phyloP scores from a whole-genome alignment of 306 rosid genomes.

The Clitoria ternatea region DNA sequence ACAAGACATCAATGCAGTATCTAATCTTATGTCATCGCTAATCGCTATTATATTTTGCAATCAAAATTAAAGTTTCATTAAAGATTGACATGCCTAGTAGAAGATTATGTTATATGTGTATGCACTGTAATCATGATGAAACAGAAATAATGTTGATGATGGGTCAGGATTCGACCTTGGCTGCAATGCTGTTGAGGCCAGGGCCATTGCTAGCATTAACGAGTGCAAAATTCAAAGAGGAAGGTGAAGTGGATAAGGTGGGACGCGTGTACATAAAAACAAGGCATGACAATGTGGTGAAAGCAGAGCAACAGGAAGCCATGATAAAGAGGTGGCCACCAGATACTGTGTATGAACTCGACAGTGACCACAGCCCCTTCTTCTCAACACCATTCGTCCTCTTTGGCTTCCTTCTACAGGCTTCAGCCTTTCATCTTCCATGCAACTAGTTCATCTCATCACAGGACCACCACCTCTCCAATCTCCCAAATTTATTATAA shows the following conservation, averaged over 20 bases:
- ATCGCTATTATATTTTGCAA: too few relatives aligned
- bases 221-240: slow-evolving; percentile 46
- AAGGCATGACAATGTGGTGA: slow-evolving; percentile 62
- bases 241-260: slow-evolving; percentile 44
- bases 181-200: slow-evolving; percentile 81
- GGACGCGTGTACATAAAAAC: slow-evolving; percentile 67
- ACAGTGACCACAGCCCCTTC: slow-evolving; percentile 82
- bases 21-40: too few relatives aligned
- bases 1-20: too few relatives aligned
- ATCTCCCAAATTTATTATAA: too few relatives aligned
- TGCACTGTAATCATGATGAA: too few relatives aligned
- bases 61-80: too few relatives aligned
- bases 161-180: slow-evolving; percentile 76
- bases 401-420: slow-evolving; percentile 67
- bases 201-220: slow-evolving; percentile 64
- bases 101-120: too few relatives aligned
- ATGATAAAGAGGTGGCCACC: slow-evolving; percentile 84
- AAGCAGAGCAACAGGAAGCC: slow-evolving; percentile 76
- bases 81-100: too few relatives aligned
- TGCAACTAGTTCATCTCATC: slow-evolving; percentile 4
- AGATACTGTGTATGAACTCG: slow-evolving; percentile 51
- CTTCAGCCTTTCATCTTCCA: slow-evolving; percentile 42
- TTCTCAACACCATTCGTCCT: slow-evolving; percentile 84
- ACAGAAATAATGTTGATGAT: slow-evolving; percentile 24
- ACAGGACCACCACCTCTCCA: too few relatives aligned